Conservation (phyloP, 176 grass and related monocot species). For the Alloteropsis semialata region DNA sequence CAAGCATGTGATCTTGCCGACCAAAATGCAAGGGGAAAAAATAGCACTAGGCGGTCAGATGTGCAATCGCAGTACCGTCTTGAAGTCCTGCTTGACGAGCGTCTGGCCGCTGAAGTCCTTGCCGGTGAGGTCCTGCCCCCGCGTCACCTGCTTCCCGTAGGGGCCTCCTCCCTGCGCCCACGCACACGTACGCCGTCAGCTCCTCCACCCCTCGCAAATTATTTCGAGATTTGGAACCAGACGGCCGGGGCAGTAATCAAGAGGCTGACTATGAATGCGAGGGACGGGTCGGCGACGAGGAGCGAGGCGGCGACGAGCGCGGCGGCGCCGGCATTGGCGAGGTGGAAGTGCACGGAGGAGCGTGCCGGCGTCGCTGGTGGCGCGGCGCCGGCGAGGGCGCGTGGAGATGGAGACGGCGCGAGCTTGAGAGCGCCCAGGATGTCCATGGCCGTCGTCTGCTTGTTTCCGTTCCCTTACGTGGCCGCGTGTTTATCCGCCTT, state of each 20-base stretch:
- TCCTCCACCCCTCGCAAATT: not conserved
- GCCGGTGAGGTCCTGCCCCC: conserved; percentile 87
- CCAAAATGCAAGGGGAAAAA: not conserved
- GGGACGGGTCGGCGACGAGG: conserved; percentile 57
- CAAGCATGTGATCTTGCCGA: not conserved
- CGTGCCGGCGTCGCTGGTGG: not conserved
- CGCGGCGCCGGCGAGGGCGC: not conserved
- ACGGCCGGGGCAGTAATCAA: too few relatives aligned
- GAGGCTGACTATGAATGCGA: conserved; percentile 68
- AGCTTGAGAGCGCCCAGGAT: conserved; percentile 36
- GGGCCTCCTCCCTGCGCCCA: conserved; percentile 75
- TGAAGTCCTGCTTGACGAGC: conserved; percentile 95
- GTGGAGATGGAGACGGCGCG: not conserved
- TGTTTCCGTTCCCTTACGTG: not conserved
- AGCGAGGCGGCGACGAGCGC: conserved; percentile 70
- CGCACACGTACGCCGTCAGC: not conserved
- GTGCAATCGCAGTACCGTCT: conserved; percentile 45
- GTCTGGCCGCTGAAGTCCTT: conserved; percentile 93
- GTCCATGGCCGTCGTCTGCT: not conserved
- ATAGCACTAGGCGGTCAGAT: not conserved
- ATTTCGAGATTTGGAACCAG: not conserved
- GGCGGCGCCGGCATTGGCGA: conserved; percentile 45
- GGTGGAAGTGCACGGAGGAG: conserved; percentile 31
- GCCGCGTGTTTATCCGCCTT: conserved; percentile 36
- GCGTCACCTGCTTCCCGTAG: conserved; percentile 81